phyloP scores from a whole-genome alignment of 2,329 filamentous ascomycete genomes.

The Didymella pomorum region DNA sequence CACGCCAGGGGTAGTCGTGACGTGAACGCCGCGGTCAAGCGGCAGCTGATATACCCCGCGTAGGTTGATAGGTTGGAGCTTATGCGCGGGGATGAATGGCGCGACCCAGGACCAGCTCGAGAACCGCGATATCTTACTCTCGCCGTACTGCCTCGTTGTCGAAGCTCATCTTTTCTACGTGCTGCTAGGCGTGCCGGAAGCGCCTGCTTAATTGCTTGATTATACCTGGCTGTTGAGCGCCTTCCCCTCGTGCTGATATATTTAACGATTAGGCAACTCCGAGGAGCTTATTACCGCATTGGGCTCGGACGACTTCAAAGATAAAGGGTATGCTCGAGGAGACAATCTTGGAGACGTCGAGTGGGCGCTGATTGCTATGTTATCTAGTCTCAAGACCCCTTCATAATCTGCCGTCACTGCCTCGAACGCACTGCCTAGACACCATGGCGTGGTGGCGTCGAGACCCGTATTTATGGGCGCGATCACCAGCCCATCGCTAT shows the following conservation, averaged over 20 bases:
- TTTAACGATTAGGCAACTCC: constrained; percentile 10
- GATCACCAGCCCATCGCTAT: constrained; percentile 35
- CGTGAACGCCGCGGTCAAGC: constrained; percentile 32
- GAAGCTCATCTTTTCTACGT: not conserved
- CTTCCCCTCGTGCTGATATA: not conserved
- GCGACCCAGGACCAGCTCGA: constrained; percentile 19
- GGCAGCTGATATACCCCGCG: constrained; percentile 35
- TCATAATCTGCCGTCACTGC: not conserved
- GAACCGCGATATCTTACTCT: constrained; percentile 8
- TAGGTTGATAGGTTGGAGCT: constrained; percentile 38
- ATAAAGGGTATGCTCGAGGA: not conserved
- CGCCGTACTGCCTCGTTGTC: not conserved
- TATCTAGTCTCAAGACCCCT: not conserved
- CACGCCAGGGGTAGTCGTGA: constrained; percentile 13
- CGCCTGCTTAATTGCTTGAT: not conserved
- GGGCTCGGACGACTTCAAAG: not conserved
- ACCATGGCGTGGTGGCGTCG: constrained; percentile 37
- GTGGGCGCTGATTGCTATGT: not conserved
- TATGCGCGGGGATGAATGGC: constrained; percentile 34
- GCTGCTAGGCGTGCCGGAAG: constrained; percentile 1
- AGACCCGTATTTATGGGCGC: constrained; percentile 35
- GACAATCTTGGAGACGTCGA: not conserved
- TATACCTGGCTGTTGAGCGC: not conserved
- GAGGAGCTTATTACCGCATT: not conserved
- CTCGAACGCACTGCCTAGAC: not conserved